Conservation (phyloP, 1,284 basidiomycete genomes). For the Peniophora sp. region DNA sequence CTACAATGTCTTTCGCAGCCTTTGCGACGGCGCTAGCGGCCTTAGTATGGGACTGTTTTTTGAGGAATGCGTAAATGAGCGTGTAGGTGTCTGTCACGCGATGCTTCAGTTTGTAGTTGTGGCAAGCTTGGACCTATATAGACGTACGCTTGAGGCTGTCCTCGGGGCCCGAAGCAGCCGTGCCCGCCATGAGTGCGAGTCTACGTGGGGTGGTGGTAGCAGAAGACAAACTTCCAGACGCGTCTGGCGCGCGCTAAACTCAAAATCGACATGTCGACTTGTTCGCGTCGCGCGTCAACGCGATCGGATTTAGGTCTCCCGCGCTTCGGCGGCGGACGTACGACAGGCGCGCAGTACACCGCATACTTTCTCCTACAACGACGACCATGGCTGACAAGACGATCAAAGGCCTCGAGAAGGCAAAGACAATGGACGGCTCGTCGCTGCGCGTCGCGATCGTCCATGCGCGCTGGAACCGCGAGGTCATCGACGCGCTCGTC, state of each 20-base stretch:
- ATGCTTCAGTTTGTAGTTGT: constrained; percentile 2
- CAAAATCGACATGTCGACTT: too few species aligned
- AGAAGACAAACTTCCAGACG: too few species aligned
- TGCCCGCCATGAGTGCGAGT: background rate
- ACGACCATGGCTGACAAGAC: constrained; percentile 18
- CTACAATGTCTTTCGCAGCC: constrained; percentile 50
- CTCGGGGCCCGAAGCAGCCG: background rate
- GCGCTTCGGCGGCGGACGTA: background rate
- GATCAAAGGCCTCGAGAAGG: constrained; percentile 72
- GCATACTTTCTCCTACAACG: background rate
- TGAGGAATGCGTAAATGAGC: constrained; percentile 66
- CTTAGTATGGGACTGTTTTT: constrained; percentile 51
- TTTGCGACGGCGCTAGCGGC: constrained; percentile 48
- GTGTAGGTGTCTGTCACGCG: constrained; percentile 52
- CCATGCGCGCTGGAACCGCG: constrained; percentile 89
- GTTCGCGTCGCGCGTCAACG: background rate
- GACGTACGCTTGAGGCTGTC: background rate
- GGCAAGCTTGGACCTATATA: background rate
- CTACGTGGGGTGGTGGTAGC: background rate
- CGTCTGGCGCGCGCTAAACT: too few species aligned
- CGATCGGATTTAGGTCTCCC: background rate
- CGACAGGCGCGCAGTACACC: background rate
- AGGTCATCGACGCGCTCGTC: constrained; percentile 79
- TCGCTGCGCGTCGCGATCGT: constrained; percentile 81
- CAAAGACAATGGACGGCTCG: constrained; percentile 69